Base-by-base conservation (phyloP, 306 rosid species). In the Astragalus glycyphyllos region DNA sequence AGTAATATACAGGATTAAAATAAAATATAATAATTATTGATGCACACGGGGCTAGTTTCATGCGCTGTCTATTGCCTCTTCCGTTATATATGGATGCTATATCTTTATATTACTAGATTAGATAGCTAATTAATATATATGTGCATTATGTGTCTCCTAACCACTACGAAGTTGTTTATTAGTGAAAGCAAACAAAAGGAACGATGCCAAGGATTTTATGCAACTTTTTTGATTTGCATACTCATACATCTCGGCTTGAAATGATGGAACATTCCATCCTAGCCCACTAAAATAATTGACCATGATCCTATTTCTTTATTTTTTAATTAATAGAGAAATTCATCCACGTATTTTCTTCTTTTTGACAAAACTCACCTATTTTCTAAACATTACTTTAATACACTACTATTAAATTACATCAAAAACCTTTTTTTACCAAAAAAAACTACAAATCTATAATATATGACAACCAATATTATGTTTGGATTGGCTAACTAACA, bases 191-290 rank as follows among this genome's bases (percentile, higher is more conserved):
- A 62, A 51, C 37, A 62, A 81, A 67, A 71, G 68, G 56, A 70
- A 69, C 23, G 62, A 54, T 59, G 47, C 64, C 62, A 67, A 58
- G 64, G 85, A 77, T 81, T 66, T 81, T 79, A 72, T 81, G 64
- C 73, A 56, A 65, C 75, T 77, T 65, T 75, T 63, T n/a, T 7
- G 68, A 71, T 71, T 81, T 65, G 81, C 81, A 65, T 65, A 45
- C 72, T 66, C 68, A 68, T 38, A 71, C 50, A 71, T 65, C 72
- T 65, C 60, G 0, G 65, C 63, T 69, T 68, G 74, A 75, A 75
- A 80, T 75, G 77, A 70, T 75, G 78, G 72, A 58, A 71, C 78
- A 58, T 70, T 80, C 80, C 68, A 69, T 57, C 15, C 10, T 63
- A 47, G 8, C 5, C 53, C 74, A 75, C 58, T 75, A 65, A 63